Conservation (phyloP, 768 basidiomycete species). For the Macrolepiota fuliginosa region DNA sequence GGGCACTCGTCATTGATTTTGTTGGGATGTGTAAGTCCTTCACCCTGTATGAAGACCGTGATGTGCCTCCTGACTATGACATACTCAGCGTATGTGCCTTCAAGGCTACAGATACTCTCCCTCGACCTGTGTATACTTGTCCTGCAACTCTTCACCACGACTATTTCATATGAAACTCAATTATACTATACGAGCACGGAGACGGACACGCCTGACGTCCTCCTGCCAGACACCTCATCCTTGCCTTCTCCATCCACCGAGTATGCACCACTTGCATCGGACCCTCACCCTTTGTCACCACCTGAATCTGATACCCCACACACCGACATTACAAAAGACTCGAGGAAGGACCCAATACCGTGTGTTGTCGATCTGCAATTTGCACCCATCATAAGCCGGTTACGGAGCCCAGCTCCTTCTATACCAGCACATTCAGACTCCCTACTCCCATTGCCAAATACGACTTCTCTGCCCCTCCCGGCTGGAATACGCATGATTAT, state of each 20-base stretch:
- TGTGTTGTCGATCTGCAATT: conserved; percentile 63
- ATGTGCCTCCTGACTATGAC: background rate
- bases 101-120: conserved; percentile 59
- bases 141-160: conserved; percentile 64
- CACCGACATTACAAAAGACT: conserved; percentile 19
- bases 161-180: conserved; percentile 66
- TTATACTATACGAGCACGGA: conserved; percentile 36
- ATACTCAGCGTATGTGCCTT: conserved; percentile 52
- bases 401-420: conserved; percentile 52
- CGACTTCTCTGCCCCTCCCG: conserved; percentile 52
- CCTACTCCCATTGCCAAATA: conserved; percentile 58
- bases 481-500: conserved; percentile 49
- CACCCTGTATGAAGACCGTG: background rate
- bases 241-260: conserved; percentile 15
- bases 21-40: conserved; percentile 67
- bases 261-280: background rate
- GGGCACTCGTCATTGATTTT: conserved; percentile 72
- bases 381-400: conserved; percentile 47
- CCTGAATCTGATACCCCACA: conserved; percentile 14
- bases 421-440: conserved; percentile 25
- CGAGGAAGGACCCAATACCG: conserved; percentile 17
- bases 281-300: conserved; percentile 19
- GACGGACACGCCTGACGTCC: conserved; percentile 38
- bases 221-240: conserved; percentile 23
- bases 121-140: conserved; percentile 68